Evolutionary conservation across 2,329 filamentous ascomycete genomes (phyloP), one percentile per base, ranked within the genome.

Genomic region (Alternaria brassicicola): DNA sequence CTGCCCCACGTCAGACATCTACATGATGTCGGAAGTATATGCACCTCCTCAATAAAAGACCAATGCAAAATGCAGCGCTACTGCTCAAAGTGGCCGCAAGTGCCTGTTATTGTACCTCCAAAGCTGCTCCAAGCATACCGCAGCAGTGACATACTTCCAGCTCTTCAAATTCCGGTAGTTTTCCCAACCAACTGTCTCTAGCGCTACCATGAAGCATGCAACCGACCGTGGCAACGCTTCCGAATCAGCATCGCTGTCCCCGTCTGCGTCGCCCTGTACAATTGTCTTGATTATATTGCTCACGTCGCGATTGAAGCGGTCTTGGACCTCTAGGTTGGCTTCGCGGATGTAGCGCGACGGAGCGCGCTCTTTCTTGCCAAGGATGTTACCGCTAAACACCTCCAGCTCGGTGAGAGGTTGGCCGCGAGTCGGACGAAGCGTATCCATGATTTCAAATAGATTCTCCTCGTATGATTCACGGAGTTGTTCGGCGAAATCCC

Each of bases 311-410:
- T 79, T 71, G 62, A 80, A 79, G 6, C 77, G 77, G 48, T 78
- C 76, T 28, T 76, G 72, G 63, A 81, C 76, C 26, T 72, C 70
- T 21, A 57, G 61, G 43, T 73, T 73, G 26, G 68, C 67, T 42
- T 76, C 70, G 28, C 67, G 67, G 12, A 69, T 66, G 36, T 63
- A 64, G 17, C 70, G 74, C 43, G 68, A 74, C 1, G 73, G 68
- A 6, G 77, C 76, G 6, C 76, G 71, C 4, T 77, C 80, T 9
- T 78, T 78, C 57, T 81, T 82, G 50, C 83, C 84, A 21, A 87
- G 78, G 61, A 88, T 85, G 50, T 79, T 83, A 26, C 86, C 86
- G 28, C 82, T 80, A 68, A 88, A 86, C 42, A 84, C 84, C 56
- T 76, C 74, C 21, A 76, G 66, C 36, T 76, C 73, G 1, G 64